Evolutionary conservation across 2,329 filamentous ascomycete genomes (phyloP), one percentile per base, ranked within the genome.

Genomic region (Lasiodiplodia sp.): DNA sequence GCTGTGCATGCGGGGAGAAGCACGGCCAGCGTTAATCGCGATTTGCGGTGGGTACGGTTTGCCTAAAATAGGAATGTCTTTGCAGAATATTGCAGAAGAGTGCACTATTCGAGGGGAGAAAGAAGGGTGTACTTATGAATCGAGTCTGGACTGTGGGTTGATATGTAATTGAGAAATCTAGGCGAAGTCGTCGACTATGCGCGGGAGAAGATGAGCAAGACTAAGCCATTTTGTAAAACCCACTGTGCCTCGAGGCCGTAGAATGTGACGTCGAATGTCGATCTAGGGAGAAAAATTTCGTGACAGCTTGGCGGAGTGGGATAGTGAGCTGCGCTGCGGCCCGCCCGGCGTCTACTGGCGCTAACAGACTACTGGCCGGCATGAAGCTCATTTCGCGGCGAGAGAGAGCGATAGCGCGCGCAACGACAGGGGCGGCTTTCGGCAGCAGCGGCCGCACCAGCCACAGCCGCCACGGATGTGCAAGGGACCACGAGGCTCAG

Each of bases 391-490:
- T 64, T 64, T 64, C 60, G 25, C 12, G 47, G 44, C 11, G 16
- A 25, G 40, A 31, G 57, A 31, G 25, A 10, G 44, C 31, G 5
- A 10, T 14, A 28, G 23, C 21, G 11, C 21, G 11, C 38, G n/a
- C 58, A 38, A 44, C 37, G 58, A 51, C 44, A 37, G 60, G 23
- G 47, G 44, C 60, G 11, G 60, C 12, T 18, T 12, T 21, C 55
- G 23, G 18, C 18, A 37, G 18, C 11, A 10, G 44, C 4, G 28
- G 28, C 25, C 28, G 60, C 60, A 64, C 60, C 60, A 34, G 60
- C 60, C 60, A 64, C 60, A 64, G 60, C 23, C 47, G 60, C 60
- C 60, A 64, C 60, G 51, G 60, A 64, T 64, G 28, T 52, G 44
- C 60, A 37, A 64, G 60, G 60, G 60, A 64, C 60, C 60, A 34